These are phyloP conservation scores for Trichocladium antarcticum DNA, from an alignment of 495 filamentous ascomycete species.

Conservation along the genomic window DNA sequence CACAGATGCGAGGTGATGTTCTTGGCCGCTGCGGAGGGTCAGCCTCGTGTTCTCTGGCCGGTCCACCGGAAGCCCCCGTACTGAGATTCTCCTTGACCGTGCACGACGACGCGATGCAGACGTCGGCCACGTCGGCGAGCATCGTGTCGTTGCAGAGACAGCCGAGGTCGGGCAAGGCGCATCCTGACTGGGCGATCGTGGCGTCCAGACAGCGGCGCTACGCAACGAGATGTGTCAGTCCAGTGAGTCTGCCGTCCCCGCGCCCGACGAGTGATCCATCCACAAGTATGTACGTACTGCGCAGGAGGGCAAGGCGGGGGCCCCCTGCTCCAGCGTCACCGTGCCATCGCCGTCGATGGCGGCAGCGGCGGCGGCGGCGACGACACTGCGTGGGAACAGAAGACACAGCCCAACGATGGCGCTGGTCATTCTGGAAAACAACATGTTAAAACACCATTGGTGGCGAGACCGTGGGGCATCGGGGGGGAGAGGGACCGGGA, in stretches of 20 bases:
- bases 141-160: slow-evolving; percentile 14
- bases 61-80: not conserved
- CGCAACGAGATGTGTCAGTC: not conserved
- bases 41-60: not conserved
- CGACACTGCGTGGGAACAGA: not conserved
- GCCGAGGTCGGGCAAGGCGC: slow-evolving; percentile 4
- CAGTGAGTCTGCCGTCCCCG: not conserved
- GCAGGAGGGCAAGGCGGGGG: not conserved
- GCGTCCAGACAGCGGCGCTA: slow-evolving; percentile 4
- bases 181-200: slow-evolving; percentile 9
- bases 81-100: slow-evolving; percentile 12
- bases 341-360: not conserved
- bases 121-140: not conserved
- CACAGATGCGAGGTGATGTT: slow-evolving; percentile 14
- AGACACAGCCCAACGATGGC: slow-evolving; percentile 7
- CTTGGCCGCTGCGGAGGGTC: slow-evolving; percentile 8
- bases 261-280: not conserved
- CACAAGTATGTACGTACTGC: not conserved
- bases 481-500: not conserved
- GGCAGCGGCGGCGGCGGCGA: not conserved
- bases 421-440: not conserved
- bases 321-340: not conserved
- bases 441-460: slow-evolving; percentile 2
- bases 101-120: slow-evolving; percentile 11
- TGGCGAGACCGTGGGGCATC: not conserved